A percentile compares a stretch with the other conserved stretches of the same genome.
Conservation (phyloP, 306 rosid genomes). For the cucumber (Cucumis sativus) region Cucumber_9930_V3 NC_026659.2:18999501-19000000, state of each 20-base stretch:
- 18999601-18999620: neutral
- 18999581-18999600: neutral
- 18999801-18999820: slow-evolving; percentile 38
- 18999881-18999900: slow-evolving; percentile 30
- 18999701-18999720: neutral
- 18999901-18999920: slow-evolving; percentile 17
- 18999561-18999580: neutral
- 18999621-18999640: neutral
- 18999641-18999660: neutral
- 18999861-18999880: slow-evolving; percentile 23
- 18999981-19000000: slow-evolving; percentile 17
- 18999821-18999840: slow-evolving; percentile 58
- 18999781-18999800: slow-evolving; percentile 7
- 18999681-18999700: neutral
- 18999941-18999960: slow-evolving; percentile 19
- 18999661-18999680: neutral
- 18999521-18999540: neutral
- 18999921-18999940: slow-evolving; percentile 15
- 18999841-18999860: slow-evolving; percentile 51
- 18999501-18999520: neutral
- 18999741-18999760: neutral
- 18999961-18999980: slow-evolving; percentile 27
- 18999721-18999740: neutral
- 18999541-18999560: neutral
- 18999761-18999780: neutral